phyloP scores from a whole-genome alignment of 2,329 filamentous ascomycete species.

The Zalaria sp. region DNA sequence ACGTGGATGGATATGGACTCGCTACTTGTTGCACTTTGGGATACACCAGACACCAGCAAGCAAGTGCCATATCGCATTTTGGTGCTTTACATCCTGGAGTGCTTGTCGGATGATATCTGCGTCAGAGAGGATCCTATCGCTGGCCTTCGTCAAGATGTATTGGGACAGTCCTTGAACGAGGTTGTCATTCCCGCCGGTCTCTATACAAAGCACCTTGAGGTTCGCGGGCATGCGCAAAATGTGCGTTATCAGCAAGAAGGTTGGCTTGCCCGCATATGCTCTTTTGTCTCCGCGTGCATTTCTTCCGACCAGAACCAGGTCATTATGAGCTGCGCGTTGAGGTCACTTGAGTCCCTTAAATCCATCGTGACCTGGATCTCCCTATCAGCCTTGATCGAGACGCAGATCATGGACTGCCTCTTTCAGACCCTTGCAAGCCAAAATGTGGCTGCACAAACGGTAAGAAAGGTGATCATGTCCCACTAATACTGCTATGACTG shows the following conservation, averaged over 20 bases:
- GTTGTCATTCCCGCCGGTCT: conserved; percentile 75
- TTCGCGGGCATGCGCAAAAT: conserved; percentile 52
- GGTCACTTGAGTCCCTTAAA: conserved; percentile 61
- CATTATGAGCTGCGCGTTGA: conserved; percentile 56
- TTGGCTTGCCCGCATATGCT: conserved; percentile 54
- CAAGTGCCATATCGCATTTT: conserved; percentile 60
- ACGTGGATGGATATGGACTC: conserved; percentile 94
- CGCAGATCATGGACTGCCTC: conserved; percentile 55
- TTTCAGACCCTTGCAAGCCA: conserved; percentile 57
- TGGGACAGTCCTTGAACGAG: conserved; percentile 84
- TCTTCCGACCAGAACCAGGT: conserved; percentile 37
- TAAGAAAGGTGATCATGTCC: conserved; percentile 24
- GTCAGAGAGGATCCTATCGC: conserved; percentile 79
- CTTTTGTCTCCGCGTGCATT: conserved; percentile 3
- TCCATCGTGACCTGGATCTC: conserved; percentile 80
- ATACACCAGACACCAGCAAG: conserved; percentile 18
- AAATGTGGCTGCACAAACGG: conserved; percentile 61
- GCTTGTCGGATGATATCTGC: conserved; percentile 87
- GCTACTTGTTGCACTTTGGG: conserved; percentile 69
- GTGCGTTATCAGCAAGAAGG: conserved; percentile 71
- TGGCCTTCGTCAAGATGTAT: conserved; percentile 63
- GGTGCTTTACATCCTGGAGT: conserved; percentile 78
- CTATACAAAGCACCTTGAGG: conserved; percentile 51
- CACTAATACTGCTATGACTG: conserved; percentile 5
- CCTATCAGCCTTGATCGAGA: conserved; percentile 61